phyloP scores from a whole-genome alignment of 495 filamentous ascomycete genomes.

The Penicillium maclennaniae region DNA sequence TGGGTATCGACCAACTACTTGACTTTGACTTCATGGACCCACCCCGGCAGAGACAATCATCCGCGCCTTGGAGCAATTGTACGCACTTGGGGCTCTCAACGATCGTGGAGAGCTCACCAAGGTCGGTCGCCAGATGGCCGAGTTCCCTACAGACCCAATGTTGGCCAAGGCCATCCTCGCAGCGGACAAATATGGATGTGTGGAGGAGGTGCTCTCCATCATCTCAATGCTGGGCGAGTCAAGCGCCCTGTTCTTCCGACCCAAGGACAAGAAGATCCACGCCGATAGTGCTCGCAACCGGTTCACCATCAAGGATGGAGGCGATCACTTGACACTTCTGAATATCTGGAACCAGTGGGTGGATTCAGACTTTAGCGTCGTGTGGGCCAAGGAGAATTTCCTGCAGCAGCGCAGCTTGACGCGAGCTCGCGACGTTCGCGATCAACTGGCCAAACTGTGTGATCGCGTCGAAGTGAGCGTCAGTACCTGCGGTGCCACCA shows the following conservation, averaged over 20 bases:
- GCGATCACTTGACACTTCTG: slow-evolving; percentile 86
- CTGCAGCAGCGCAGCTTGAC: slow-evolving; percentile 83
- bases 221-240: slow-evolving; percentile 91
- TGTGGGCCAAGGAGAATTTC: slow-evolving; percentile 94
- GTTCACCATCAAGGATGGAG: slow-evolving; percentile 89
- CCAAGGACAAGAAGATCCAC: slow-evolving; percentile 96
- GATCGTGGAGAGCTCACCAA: slow-evolving; percentile 88
- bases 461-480: slow-evolving; percentile 83
- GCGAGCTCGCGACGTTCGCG: slow-evolving; percentile 85
- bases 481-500: slow-evolving; percentile 63
- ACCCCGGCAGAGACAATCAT: slow-evolving; percentile 90
- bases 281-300: slow-evolving; percentile 89
- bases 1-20: slow-evolving; percentile 91
- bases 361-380: slow-evolving; percentile 81
- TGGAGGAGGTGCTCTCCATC: slow-evolving; percentile 92
- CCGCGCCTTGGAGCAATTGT: slow-evolving; percentile 85
- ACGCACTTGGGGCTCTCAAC: slow-evolving; percentile 86
- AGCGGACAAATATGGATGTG: slow-evolving; percentile 81
- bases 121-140: slow-evolving; percentile 90
- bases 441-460: slow-evolving; percentile 91
- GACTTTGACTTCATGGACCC: slow-evolving; percentile 98
- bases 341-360: slow-evolving; percentile 98
- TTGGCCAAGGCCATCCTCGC: slow-evolving; percentile 89
- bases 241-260: slow-evolving; percentile 86
- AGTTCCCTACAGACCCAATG: slow-evolving; percentile 95